A percentile compares a stretch with the other conserved stretches of the same genome.
phyloP scores from a whole-genome alignment of 257 asterid genomes.

The Solanum bulbocastanum region DNA sequence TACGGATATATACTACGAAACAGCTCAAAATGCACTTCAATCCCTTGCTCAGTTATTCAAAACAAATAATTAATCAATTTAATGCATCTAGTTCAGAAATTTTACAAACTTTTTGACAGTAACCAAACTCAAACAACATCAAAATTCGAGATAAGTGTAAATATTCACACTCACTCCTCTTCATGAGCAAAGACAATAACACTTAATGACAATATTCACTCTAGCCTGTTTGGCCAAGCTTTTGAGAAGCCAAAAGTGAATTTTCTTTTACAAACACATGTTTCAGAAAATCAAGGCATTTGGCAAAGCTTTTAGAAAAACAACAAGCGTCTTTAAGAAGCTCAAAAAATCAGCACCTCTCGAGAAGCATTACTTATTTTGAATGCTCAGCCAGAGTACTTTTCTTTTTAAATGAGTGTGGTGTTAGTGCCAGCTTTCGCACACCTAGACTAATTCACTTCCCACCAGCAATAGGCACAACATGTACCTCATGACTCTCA shows the following conservation, averaged over 20 bases:
- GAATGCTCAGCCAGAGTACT: background rate
- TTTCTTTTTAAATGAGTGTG: too few relatives aligned
- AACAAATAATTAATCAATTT: background rate
- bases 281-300: background rate
- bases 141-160: background rate
- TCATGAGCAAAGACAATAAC: background rate
- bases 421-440: background rate
- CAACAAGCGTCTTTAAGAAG: background rate
- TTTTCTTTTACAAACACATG: background rate
- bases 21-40: background rate
- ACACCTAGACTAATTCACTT: background rate
- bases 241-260: background rate
- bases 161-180: background rate
- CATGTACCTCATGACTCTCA: background rate
- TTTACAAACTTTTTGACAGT: background rate
- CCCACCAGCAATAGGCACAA: background rate
- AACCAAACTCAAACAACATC: background rate
- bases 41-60: background rate
- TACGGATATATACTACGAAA: background rate
- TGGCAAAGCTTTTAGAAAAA: background rate
- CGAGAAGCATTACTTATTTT: background rate
- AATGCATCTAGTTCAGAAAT: background rate
- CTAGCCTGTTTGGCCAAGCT: background rate
- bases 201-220: background rate
- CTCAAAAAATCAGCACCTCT: background rate